Percentiles rank a stretch among this genome's conserved stretches.
These are phyloP conservation scores for Leptodontidium sp. DNA, from an alignment of 2,329 filamentous ascomycete species.

Conservation along the genomic window DNA sequence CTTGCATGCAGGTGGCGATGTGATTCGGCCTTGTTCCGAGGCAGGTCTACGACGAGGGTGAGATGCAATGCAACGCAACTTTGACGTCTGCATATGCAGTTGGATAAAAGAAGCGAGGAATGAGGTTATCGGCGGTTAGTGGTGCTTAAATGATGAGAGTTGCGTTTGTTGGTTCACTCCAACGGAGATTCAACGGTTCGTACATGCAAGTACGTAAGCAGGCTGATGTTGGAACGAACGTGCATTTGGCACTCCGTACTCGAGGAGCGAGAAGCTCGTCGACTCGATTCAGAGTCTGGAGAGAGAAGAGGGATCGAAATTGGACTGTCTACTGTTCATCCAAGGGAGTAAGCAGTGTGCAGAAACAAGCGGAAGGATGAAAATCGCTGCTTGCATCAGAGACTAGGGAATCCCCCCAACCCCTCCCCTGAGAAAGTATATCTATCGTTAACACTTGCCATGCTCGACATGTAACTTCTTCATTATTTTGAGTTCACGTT, in stretches of 20 bases:
- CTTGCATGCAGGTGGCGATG: neutral
- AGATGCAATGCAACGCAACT: neutral
- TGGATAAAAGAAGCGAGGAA: neutral
- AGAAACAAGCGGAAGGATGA: too few species aligned
- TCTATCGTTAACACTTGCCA: neutral
- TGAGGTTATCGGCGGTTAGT: too few species aligned
- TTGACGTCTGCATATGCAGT: conserved; percentile 11
- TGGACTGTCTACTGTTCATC: too few species aligned
- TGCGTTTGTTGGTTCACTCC: neutral
- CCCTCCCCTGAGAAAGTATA: neutral
- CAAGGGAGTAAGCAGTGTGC: too few species aligned
- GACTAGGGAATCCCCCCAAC: neutral
- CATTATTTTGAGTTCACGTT: neutral
- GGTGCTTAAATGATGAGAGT: neutral
- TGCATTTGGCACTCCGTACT: neutral
- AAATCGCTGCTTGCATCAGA: neutral
- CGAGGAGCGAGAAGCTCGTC: too few species aligned
- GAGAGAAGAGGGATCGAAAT: too few species aligned
- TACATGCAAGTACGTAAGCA: neutral
- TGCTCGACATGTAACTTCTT: too few species aligned
- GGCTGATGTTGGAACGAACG: neutral
- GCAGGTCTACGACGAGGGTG: neutral
- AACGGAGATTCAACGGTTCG: neutral
- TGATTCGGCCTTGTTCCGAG: neutral
- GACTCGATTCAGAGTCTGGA: too few species aligned